Evolutionary conservation across 2,329 filamentous ascomycete species (phyloP), one percentile per base, ranked within the genome.

Genomic region (Penicillium sp.): DNA sequence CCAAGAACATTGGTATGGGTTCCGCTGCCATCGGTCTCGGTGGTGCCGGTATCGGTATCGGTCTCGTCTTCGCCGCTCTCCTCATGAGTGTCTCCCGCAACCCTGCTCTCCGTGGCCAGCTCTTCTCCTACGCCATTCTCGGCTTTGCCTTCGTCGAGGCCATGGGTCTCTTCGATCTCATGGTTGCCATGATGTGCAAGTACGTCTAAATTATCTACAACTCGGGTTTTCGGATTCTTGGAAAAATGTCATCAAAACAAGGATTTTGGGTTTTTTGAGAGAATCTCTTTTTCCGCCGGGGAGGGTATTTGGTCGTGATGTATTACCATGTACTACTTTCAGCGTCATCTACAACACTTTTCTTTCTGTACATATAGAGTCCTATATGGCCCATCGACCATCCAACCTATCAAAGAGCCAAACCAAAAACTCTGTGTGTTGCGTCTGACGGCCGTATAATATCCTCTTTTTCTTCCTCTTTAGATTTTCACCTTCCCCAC

Each of bases 121-220:
- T 96, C 75, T 96, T 94, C 89, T 90, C 89, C 70, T 93, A 94
- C 82, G 90, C 90, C 85, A 93, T 94, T 89, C 83, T 94, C 76
- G 90, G 90, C 83, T 94, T 94, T 83, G 90, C 90, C 77, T 94
- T 94, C 88, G 90, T 92, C 80, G 90, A 94, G 80, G 90, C 90
- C 82, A 74, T 74, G 56, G 72, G 72, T 88, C 86, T 90, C 75
- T 90, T 90, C 87, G 88, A 90, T 75, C 87, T 90, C 75, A 91
- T 91, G 88, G 85, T 91, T 90, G 88, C 88, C 82, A 89, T 91
- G 83, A 91, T 91, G 88, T 89, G 88, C 88, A 91, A 91, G 84
- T 90, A 89, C 82, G 86, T 90, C 62, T 75, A 74, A 74, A 53
- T 53, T 53, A 57, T 57, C 43, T 47, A 55, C 52, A 36, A 55